Percentiles rank a stretch among this genome's conserved stretches.
phyloP scores from a whole-genome alignment of 345 rosid species.

The Pelargonium nanum region DNA sequence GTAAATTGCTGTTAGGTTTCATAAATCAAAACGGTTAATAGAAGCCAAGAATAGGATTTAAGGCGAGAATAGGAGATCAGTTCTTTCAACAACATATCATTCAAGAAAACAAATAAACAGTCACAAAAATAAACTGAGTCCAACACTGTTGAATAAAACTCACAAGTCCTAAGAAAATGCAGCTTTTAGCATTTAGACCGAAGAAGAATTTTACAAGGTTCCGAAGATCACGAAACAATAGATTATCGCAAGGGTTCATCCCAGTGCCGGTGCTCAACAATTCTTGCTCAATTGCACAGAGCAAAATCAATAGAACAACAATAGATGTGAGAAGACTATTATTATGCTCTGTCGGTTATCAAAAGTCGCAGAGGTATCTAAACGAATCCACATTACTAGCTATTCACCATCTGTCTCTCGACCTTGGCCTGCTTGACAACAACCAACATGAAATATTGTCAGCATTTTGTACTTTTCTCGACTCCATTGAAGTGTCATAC shows the following conservation, averaged over 20 bases:
- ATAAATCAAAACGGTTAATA: too few relatives aligned
- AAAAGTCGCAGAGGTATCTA: constrained; percentile 14
- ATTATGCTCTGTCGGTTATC: constrained; percentile 23
- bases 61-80: too few relatives aligned
- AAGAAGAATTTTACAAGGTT: constrained; percentile 31
- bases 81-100: too few relatives aligned
- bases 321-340: constrained; percentile 18
- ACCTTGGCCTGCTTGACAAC: constrained; percentile 37
- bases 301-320: constrained; percentile 21
- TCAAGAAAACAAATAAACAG: too few relatives aligned
- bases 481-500: not conserved
- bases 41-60: too few relatives aligned
- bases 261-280: constrained; percentile 23
- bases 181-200: too few relatives aligned
- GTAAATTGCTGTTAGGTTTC: too few relatives aligned
- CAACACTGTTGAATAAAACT: too few relatives aligned
- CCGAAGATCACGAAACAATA: constrained; percentile 19
- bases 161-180: too few relatives aligned
- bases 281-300: constrained; percentile 35
- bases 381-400: constrained; percentile 12
- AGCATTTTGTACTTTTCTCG: constrained; percentile 2
- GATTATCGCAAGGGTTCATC: constrained; percentile 17
- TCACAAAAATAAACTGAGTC: too few relatives aligned
- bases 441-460: not conserved
- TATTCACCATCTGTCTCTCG: constrained; percentile 60